These are phyloP conservation scores for Mariannaea sp. DNA, from an alignment of 2,329 filamentous ascomycete genomes.

Conservation along the genomic window DNA sequence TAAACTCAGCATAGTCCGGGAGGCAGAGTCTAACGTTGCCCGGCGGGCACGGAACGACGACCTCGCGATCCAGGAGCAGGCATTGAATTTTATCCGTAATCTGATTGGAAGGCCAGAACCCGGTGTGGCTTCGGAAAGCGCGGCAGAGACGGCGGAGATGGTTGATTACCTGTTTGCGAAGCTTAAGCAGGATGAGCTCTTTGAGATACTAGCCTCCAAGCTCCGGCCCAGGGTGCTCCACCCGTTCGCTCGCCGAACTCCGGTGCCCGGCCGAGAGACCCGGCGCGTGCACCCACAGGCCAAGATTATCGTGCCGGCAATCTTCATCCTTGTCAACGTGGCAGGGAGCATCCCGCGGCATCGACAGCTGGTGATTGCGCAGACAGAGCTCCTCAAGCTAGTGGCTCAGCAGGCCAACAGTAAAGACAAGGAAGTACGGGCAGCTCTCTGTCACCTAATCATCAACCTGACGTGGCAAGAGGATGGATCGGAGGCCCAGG, in stretches of 20 bases:
- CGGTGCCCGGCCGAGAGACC: constrained; percentile 45
- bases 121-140: constrained; percentile 55
- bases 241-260: constrained; percentile 53
- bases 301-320: constrained; percentile 77
- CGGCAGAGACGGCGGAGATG: constrained; percentile 67
- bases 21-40: constrained; percentile 69
- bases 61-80: constrained; percentile 86
- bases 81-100: constrained; percentile 87
- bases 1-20: constrained; percentile 58
- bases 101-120: constrained; percentile 68
- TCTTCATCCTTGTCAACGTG: constrained; percentile 85
- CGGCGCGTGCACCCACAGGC: constrained; percentile 61
- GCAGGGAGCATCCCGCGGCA: constrained; percentile 81
- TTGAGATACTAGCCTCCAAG: constrained; percentile 80
- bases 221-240: constrained; percentile 66
- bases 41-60: constrained; percentile 76
- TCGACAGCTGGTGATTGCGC: constrained; percentile 75
- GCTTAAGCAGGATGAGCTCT: constrained; percentile 77
- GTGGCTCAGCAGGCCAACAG: constrained; percentile 76
- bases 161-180: constrained; percentile 81
- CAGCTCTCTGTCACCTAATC: constrained; percentile 80
- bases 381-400: constrained; percentile 74
- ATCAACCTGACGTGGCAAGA: constrained; percentile 87
- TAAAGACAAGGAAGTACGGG: constrained; percentile 73
- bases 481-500: constrained; percentile 67